Percentiles rank a stretch among this genome's conserved stretches.
phyloP scores from a whole-genome alignment of 1,284 basidiomycete species.

The Leccinum pachyderme region DNA sequence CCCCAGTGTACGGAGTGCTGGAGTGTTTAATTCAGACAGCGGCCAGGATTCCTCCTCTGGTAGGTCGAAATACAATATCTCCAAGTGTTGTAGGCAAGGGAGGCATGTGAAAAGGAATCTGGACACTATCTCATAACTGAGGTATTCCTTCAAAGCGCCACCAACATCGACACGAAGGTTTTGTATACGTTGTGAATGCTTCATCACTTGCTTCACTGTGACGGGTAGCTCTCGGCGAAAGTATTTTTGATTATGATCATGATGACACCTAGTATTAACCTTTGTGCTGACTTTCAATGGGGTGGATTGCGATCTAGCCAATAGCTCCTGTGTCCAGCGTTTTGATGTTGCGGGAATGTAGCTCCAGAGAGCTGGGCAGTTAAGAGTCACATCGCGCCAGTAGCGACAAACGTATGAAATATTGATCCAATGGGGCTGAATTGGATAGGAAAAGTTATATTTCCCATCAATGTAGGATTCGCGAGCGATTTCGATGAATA shows the following conservation, averaged over 20 bases:
- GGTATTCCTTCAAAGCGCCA: not conserved
- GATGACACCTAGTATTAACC: too few relatives aligned
- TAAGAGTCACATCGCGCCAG: too few relatives aligned
- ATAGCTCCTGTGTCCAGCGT: constrained; percentile 32
- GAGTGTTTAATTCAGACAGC: not conserved
- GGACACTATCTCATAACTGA: not conserved
- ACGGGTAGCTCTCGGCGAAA: too few relatives aligned
- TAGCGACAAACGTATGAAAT: constrained; percentile 33
- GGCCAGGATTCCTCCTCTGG: not conserved
- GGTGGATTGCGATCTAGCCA: constrained; percentile 33
- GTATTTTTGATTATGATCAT: too few relatives aligned
- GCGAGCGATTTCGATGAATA: not conserved
- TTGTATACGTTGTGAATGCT: constrained; percentile 3
- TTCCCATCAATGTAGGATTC: not conserved
- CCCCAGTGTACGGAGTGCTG: not conserved
- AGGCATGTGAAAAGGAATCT: not conserved
- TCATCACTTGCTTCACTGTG: not conserved
- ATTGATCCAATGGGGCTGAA: constrained; percentile 13
- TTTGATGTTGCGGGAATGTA: constrained; percentile 20
- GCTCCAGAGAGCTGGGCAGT: constrained; percentile 33
- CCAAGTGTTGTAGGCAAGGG: constrained; percentile 7
- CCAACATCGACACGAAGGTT: not conserved
- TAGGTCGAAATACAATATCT: not conserved
- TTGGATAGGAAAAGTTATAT: not conserved
- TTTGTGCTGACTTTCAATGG: constrained; percentile 31